Base-by-base conservation (phyloP, 2,329 filamentous ascomycete species). In the Microcyclospora pomicola region DNA sequence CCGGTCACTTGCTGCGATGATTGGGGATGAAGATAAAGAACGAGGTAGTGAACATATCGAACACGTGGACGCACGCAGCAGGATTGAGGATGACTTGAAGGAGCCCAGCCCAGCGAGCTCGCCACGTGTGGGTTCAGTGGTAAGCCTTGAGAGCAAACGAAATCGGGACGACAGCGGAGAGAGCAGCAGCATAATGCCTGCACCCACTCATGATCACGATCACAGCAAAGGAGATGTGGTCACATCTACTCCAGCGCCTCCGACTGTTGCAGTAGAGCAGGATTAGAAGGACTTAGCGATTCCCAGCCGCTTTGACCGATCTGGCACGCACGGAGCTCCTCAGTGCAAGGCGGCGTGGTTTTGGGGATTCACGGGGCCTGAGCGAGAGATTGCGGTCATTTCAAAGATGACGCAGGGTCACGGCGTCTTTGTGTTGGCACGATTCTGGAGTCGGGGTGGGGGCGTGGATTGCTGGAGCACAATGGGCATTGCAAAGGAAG, bases 1-100 rank as follows among this genome's bases (percentile, higher is more conserved):
- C 55, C 72, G 77, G 39, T 94, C 85, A 49, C 64, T 96, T 15
- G 82, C 84, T 2, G 82, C 84, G 44, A 83, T 92, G 57, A 82
- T 95, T 24, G 82, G 79, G 0, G 75, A 72, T 30, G 71, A 77
- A 35, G 72, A 77, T 31, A 67, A 70, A 40, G 54, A 54, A 7
- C 58, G 51, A 24, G 49, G 49, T n/a, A 44, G 56, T 35, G 57
- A 63, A 43, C 58, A 62, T 36, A 59, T 63, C 33, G 66, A 66
- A 41, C 53, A 55, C 37, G 24, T 13, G 9, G 35, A 10, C 3
- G 24, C 42, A 2, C 28, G 30, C 12, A 34, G 30, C 11, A 39
- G 41, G 36, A 41, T 42, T 7, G 47, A 48, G 19, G 42, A 44
- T 12, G 33, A 48, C 14, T 28, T 50, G 9, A 50, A 49, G 32